Base-by-base conservation (phyloP, 352 stramenopile species). In the Globisporangium parvum region DNA sequence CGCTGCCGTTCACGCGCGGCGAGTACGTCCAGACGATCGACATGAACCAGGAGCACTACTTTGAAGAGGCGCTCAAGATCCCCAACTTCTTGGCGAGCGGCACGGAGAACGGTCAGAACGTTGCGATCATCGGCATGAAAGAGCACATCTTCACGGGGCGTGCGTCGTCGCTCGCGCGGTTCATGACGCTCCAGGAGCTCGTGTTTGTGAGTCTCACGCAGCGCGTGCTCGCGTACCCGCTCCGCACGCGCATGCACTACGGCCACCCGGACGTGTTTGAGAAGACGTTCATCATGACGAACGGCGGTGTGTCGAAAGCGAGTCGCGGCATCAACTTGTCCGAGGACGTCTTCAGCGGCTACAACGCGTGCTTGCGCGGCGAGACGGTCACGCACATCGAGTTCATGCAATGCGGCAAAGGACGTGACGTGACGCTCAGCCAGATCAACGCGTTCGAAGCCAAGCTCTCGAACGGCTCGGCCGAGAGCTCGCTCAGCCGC, bases 41-140 rank as follows among this genome's bases (percentile, higher is more conserved):
- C 73, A 94, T 94, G 86, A 96, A 96, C 65, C 86, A 96, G 51
- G 86, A 96, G 45, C 77, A 90, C 51, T 94, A 94, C 69, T 88
- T 94, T 33, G 86, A 96, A 74, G 84, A 94, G 75, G 79, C 80
- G 6, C 73, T 96, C 20, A 96, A 94, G 67, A 95, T 93, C 46
- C 83, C 83, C 14, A 95, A 95, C 59, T 90, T 95, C 44, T 46
- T 95, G 35, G 82, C 83, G 0, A 95, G 83, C 20, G 83, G 62
- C 3, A 93, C 78, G 0, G 65, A 75, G 41, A 72, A 88, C 8
- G 73, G 77, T 23, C 61, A 79, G n/a, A 62, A 89, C 47, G 76
- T 93, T 11, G 77, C 80, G 14, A 90, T 95, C 57, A 92, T 94
- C 37, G 85, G 85, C 51, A 93, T 95, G 79, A 91, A 91, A 60